A percentile compares a stretch with the other conserved stretches of the same genome.
phyloP scores from a whole-genome alignment of 495 filamentous ascomycete species.

The Penicillium lagena region DNA sequence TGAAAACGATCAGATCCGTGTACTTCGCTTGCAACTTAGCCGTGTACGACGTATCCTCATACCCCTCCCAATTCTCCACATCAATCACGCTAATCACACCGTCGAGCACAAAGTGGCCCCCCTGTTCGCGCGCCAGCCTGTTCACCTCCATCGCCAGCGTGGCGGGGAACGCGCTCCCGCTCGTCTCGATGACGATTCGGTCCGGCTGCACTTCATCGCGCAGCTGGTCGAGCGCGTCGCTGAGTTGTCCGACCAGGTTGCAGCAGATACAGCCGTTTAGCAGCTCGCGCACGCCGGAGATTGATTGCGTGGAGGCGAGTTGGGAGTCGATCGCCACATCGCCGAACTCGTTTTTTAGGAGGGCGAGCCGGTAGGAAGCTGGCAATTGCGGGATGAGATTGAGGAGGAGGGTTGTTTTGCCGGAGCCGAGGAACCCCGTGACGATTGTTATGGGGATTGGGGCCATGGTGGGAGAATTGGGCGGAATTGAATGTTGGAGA shows the following conservation, averaged over 20 bases:
- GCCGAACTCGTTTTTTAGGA: constrained; percentile 97
- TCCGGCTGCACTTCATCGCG: constrained; percentile 55
- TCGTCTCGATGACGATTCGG: constrained; percentile 90
- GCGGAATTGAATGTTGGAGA: too few relatives aligned
- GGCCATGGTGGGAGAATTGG: constrained; percentile 27
- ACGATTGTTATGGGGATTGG: constrained; percentile 89
- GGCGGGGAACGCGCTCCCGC: constrained; percentile 79
- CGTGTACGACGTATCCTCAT: constrained; percentile 84
- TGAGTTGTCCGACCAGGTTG: constrained; percentile 89
- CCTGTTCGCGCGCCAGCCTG: constrained; percentile 53
- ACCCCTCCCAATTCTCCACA: constrained; percentile 95
- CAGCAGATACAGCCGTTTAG: constrained; percentile 98
- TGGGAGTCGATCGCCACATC: constrained; percentile 90
- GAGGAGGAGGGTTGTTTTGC: constrained; percentile 89
- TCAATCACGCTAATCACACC: constrained; percentile 91
- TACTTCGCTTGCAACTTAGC: constrained; percentile 82
- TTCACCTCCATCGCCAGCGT: constrained; percentile 93
- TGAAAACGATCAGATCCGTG: constrained; percentile 89
- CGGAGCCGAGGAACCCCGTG: constrained; percentile 90
- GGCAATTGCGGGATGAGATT: constrained; percentile 85
- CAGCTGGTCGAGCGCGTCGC: constrained; percentile 70
- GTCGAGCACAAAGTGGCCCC: constrained; percentile 66
- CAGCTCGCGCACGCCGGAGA: constrained; percentile 85
- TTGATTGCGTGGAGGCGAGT: constrained; percentile 70
- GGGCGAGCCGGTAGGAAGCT: constrained; percentile 71